Evolutionary conservation across 495 filamentous ascomycete species (phyloP), one percentile per base, ranked within the genome.

Genomic region (Pyronema domesticum): DNA sequence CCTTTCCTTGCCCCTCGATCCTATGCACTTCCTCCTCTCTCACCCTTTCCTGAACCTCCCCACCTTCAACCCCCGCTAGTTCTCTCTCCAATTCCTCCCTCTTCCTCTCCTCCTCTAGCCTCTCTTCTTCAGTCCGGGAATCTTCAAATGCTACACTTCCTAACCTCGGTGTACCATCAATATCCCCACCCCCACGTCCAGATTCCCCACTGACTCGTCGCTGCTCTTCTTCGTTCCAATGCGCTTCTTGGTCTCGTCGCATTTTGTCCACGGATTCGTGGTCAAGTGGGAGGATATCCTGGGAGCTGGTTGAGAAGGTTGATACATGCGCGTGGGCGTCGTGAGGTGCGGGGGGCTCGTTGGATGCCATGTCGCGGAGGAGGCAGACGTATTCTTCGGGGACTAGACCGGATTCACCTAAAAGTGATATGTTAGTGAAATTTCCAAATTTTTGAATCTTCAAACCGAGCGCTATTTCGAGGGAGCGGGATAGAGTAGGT

Each of bases 311-410:
- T 9, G 82, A 84, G 59, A 85, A 86, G 10, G 79, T 84, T 33
- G 80, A 82, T 37, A 85, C 76, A 40, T 67, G 68, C 4, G 65
- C 64, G 51, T 73, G 72, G 7, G 68, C 11, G 35, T 19, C 35
- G n/a, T 55, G n/a, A 53, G 17, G 13, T 17, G 17, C 33, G 14
- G 36, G 34, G 30, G 36, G 18, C 15, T 7, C 51, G 49, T 33
- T 39, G 33, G 60, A 86, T 65, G 91, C 85, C 52, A 96, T 91
- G 61, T 96, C 89, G 23, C 88, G 81, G 55, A 96, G 74, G 19
- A 98, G 75, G 7, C 91, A 81, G 51, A 98, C 91, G 65, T 96
- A 98, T 68, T 94, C 87, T 68, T 98, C 91, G 7, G 91, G 91
- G 1, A 98, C 91, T 42, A 98, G 74, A 2, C 91, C 91, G 57